Base-by-base conservation (phyloP, 139 green algal genomes). In the Chlorokybus atmophyticus region DNA sequence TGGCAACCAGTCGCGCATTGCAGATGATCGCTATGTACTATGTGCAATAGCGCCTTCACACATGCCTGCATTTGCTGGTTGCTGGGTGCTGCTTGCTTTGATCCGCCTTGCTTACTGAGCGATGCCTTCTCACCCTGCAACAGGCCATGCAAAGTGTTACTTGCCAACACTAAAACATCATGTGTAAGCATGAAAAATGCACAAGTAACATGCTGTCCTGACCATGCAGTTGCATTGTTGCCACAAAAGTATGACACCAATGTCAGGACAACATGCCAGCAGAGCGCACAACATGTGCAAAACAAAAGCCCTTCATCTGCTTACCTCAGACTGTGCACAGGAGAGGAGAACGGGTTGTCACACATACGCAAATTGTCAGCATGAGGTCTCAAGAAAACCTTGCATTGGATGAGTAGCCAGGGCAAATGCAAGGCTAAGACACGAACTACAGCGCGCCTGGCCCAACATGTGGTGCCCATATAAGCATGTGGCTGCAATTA, bases 81-180 rank as follows among this genome's bases (percentile, higher is more conserved):
- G n/a, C n/a, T n/a, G n/a, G n/a, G n/a, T n/a, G n/a, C n/a, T n/a
- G n/a, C n/a, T n/a, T n/a, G n/a, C n/a, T n/a, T n/a, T n/a, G n/a
- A n/a, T n/a, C 57, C 57, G 4, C 57, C 57, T 61, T 65, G 57
- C 47, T 65, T 65, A 3, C 44, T 47, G 27, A 65, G 4, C 17
- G 57, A 65, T 3, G 57, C 57, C 57, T 65, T 65, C 28, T 65
- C 57, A 21, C 57, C 57, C 57, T 65, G 29, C 4, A 21, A 58
- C n/a, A 55, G 10, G 35, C 35, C 35, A 44, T 44, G 35, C 35
- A 10, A 10, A 14, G 35, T 14, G 10, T 21, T 10, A 10, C 10
- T 44, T 14, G 10, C 35, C 35, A 58, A 40, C 26, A 14, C 7
- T 14, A 58, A 55, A 3, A 19, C 35, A 59, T 5, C 28, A 35